Evolutionary conservation across 352 stramenopile species (phyloP).

Genomic region (Pythium rhizo-oryzae): DNA sequence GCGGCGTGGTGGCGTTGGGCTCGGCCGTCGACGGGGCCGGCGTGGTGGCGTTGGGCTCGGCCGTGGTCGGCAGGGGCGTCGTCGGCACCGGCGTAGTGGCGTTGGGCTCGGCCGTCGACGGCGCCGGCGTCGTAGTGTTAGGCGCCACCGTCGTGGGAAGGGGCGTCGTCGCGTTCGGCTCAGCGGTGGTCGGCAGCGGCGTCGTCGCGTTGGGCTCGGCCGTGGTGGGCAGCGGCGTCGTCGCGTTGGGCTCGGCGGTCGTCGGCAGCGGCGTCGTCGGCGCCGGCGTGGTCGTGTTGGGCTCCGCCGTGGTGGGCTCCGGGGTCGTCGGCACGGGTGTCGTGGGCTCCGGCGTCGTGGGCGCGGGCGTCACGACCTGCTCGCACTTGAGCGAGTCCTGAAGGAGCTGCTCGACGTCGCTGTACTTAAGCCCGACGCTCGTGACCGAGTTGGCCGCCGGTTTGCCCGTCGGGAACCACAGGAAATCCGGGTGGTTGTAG

Average conservation of each 20-base stretch:
- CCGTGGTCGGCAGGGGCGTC: background rate
- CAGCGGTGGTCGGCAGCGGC: background rate
- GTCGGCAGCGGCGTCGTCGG: background rate
- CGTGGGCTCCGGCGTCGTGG: conserved; percentile 2
- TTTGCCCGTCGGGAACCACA: conserved; percentile 52
- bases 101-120: background rate
- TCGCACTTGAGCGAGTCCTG: conserved; percentile 16
- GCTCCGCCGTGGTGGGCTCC: background rate
- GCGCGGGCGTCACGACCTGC: conserved; percentile 3
- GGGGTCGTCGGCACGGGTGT: background rate
- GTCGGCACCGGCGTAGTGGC: background rate
- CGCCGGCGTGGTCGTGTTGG: background rate
- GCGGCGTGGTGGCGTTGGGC: too few relatives aligned
- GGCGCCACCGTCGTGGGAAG: background rate
- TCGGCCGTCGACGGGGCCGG: background rate
- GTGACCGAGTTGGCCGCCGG: conserved; percentile 35
- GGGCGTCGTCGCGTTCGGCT: background rate
- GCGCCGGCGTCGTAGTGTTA: background rate
- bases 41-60: background rate
- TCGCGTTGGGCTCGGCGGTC: background rate
- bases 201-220: background rate
- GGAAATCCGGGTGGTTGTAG: conserved; percentile 64
- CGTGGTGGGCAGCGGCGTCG: background rate
- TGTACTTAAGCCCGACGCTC: conserved; percentile 29
- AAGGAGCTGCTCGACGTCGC: conserved; percentile 6